Base-by-base conservation (phyloP, 108 stramenopile species). In the Pseudonitzschia multiseries region DNA sequence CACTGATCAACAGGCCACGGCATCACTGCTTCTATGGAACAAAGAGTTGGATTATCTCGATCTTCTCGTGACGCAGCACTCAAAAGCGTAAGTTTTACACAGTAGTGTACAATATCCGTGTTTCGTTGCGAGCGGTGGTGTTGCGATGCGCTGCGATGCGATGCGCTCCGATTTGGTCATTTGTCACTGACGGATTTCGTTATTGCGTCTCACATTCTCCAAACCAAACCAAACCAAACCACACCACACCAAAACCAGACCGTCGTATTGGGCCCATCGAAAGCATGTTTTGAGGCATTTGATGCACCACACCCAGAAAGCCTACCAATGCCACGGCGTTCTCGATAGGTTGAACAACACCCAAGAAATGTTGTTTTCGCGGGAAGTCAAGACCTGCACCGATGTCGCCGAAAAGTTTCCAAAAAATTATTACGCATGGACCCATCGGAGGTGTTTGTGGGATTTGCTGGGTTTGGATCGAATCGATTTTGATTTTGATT, bases 361-460 rank as follows among this genome's bases (percentile, higher is more conserved):
- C 26, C 12, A 56, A 40, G 18, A 62, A 10, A 28, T 14, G 2
- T 42, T 53, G 62, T 71, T 71, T 48, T 29, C 63, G 18, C 44
- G 57, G 20, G 44, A 68, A 32, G 84, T 81, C 62, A 76, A 79
- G 21, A 52, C 75, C 41, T 81, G 80, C 65, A 24, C 62, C 10
- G 40, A 43, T 20, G 70, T 85, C 18, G 81, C 84, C 2, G 81
- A 85, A 50, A 32, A 65, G 61, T 85, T 65, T 63, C 81, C 84
- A 28, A 85, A 85, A 48, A 85, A 85, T 66, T 85, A 85, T 61
- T 83, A 81, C 71, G 81, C 84, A 12, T 85, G 84, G 84, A 81
- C 84, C 0, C 81, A 85, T 72, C 69, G 84, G 8, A 28, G 66
- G 10, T 79, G 56, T 36, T 36, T 78, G 21, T 56, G 54, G 54